phyloP scores from a whole-genome alignment of 2,329 filamentous ascomycete genomes.

The Tolypocladium capitatum region DNA sequence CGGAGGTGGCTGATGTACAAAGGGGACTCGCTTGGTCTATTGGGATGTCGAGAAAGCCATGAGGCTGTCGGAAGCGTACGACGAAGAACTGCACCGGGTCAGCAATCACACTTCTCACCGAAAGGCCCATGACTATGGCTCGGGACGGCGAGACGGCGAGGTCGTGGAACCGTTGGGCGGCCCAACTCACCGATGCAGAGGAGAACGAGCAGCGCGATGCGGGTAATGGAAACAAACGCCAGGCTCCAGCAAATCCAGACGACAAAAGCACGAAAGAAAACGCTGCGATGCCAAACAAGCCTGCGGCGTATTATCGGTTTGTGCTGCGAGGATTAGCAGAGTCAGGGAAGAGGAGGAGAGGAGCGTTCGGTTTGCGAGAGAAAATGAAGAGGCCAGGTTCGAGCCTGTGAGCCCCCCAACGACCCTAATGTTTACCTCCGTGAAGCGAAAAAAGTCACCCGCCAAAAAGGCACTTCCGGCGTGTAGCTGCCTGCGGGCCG shows the following conservation, averaged over 20 bases:
- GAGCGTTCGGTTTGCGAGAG: not conserved
- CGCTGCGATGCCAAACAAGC: conserved; percentile 5
- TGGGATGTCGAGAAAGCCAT: conserved; percentile 17
- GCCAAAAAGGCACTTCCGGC: not conserved
- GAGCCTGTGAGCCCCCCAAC: not conserved
- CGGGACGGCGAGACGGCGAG: not conserved
- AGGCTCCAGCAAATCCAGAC: conserved; percentile 13
- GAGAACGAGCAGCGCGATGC: not conserved
- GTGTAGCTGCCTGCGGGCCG: not conserved
- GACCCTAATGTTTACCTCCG: not conserved
- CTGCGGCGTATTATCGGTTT: not conserved
- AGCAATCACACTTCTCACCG: not conserved
- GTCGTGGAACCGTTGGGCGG: not conserved
- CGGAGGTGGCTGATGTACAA: not conserved
- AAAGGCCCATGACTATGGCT: not conserved
- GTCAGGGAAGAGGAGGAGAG: not conserved
- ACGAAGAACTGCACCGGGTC: conserved; percentile 1
- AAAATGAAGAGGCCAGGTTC: not conserved
- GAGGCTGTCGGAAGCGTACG: conserved; percentile 4
- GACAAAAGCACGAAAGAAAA: conserved; percentile 6
- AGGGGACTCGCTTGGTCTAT: conserved; percentile 7
- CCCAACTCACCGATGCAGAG: conserved; percentile 1
- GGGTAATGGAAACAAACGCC: conserved; percentile 15
- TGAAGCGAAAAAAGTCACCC: not conserved
- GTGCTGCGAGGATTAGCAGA: not conserved